Evolutionary conservation across 495 filamentous ascomycete species (phyloP), one percentile per base, ranked within the genome.

Genomic region (Hyaloscypha variabilis): DNA sequence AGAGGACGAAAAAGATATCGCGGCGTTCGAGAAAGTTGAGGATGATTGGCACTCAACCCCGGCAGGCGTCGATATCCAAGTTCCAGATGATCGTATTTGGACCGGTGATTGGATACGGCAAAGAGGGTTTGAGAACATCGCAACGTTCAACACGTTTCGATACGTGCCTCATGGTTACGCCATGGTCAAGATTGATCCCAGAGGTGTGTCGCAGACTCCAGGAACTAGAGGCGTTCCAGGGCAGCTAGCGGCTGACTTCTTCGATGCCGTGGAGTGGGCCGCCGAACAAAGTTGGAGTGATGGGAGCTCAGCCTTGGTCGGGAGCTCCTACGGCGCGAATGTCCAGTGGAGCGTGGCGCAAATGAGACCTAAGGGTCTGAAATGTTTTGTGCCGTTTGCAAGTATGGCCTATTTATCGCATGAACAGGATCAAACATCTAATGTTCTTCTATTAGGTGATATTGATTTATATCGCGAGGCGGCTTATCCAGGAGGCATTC

Each of bases 211-310:
- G 23, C 63, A 65, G 42, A 46, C 55, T 13, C 63, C 63, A 4
- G 63, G 63, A 5, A 31, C 34, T n/a, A 29, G 61, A n/a, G 63
- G 56, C 56, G 42, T 57, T 13, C 61, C 56, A 42, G 28, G 28
- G 17, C 23, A 46, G 13, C 26, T 61, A 10, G 56, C 31, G 3
- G 36, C 10, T 23, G 63, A 59, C 19, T 65, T 60, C 24, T 65
- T 13, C 53, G 63, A 60, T 46, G 63, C 56, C 8, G 63, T 65
- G 2, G 63, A 65, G 42, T 65, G 63, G 63, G 63, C 63, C 5
- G 31, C 63, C 8, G 42, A 52, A 36, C 63, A 65, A 28, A 30
- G 31, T 23, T 65, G 63, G 63, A 61, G 58, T n/a, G 39, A 2
- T 60, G 63, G 63, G 23, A 65, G 56, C 29, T n/a, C 42, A 5